phyloP scores from a whole-genome alignment of 2,329 filamentous ascomycete species.

The Metarhizium sp. region DNA sequence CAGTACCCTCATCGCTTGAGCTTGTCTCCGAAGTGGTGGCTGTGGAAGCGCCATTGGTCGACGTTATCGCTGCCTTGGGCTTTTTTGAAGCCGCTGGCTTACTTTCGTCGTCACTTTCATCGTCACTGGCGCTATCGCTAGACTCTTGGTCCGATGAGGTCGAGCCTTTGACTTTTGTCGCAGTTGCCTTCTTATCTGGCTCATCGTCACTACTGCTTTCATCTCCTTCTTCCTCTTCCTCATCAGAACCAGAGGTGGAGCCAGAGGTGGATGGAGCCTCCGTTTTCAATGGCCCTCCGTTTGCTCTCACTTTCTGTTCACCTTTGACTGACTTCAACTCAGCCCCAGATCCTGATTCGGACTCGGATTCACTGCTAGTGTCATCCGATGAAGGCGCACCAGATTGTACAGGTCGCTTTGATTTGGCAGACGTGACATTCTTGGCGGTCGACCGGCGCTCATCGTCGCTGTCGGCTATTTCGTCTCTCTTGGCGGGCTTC shows the following conservation, averaged over 20 bases:
- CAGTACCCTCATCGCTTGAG: constrained; percentile 14
- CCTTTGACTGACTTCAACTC: constrained; percentile 15
- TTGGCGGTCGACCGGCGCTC: constrained; percentile 23
- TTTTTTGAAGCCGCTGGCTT: constrained; percentile 9
- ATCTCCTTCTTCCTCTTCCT: constrained; percentile 8
- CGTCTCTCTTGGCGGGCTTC: constrained; percentile 23
- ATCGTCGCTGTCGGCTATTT: constrained; percentile 33
- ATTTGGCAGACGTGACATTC: constrained; percentile 7
- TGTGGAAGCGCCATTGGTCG: constrained; percentile 11
- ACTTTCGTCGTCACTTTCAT: not conserved
- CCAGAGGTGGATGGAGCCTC: constrained; percentile 6
- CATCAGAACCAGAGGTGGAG: constrained; percentile 16
- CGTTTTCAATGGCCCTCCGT: constrained; percentile 1
- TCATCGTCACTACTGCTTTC: constrained; percentile 9
- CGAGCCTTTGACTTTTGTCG: not conserved
- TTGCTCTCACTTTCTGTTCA: constrained; percentile 6
- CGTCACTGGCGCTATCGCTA: constrained; percentile 19
- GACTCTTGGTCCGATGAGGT: not conserved
- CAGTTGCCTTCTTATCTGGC: constrained; percentile 8
- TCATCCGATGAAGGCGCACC: constrained; percentile 14
- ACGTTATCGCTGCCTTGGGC: constrained; percentile 9
- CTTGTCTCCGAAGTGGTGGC: constrained; percentile 10
- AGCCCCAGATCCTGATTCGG: constrained; percentile 8
- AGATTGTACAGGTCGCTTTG: constrained; percentile 1
- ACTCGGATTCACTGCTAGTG: constrained; percentile 20